Percentiles rank a stretch among this genome's conserved stretches.
These are phyloP conservation scores for Ogataea nonfermentans DNA, from an alignment of 805 yeast genomes.

Conservation along the genomic window DNA sequence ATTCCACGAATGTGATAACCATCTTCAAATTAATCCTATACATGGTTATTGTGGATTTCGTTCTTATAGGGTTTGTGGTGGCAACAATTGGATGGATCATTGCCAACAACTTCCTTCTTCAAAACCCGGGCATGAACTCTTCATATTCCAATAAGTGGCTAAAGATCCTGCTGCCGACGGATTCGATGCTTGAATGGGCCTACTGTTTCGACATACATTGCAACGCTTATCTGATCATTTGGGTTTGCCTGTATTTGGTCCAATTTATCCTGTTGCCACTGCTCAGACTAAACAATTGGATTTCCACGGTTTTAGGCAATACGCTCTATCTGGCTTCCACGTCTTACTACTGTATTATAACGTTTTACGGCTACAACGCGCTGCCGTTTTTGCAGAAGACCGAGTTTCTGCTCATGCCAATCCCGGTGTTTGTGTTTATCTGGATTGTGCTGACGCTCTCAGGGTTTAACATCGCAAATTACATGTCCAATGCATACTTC, in stretches of 20 bases:
- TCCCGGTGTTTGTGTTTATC: conserved; percentile 54
- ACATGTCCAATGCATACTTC: conserved; percentile 47
- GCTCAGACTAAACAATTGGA: conserved; percentile 59
- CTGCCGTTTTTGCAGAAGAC: conserved; percentile 66
- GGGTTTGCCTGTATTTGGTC: conserved; percentile 71
- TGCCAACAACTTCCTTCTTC: conserved; percentile 57
- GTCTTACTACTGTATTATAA: conserved; percentile 71
- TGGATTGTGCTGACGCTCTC: conserved; percentile 60
- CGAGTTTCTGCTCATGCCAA: conserved; percentile 60
- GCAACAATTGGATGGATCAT: conserved; percentile 74
- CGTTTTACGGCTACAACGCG: conserved; percentile 86
- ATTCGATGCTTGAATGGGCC: conserved; percentile 77
- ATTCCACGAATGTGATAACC: conserved; percentile 60
- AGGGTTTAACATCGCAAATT: conserved; percentile 71
- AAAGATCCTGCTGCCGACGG: conserved; percentile 32
- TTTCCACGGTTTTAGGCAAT: conserved; percentile 75
- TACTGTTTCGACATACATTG: conserved; percentile 94
- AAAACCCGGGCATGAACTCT: conserved; percentile 7
- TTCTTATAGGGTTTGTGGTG: conserved; percentile 62
- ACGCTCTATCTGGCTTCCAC: conserved; percentile 71
- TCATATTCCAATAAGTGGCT: conserved; percentile 24
- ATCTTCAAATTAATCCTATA: conserved; percentile 67
- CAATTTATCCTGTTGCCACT: conserved; percentile 77
- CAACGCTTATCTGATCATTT: conserved; percentile 78
- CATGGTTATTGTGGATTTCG: conserved; percentile 84